phyloP scores from a whole-genome alignment of 805 yeast genomes.

The Monosporozyma servazzii region DNA sequence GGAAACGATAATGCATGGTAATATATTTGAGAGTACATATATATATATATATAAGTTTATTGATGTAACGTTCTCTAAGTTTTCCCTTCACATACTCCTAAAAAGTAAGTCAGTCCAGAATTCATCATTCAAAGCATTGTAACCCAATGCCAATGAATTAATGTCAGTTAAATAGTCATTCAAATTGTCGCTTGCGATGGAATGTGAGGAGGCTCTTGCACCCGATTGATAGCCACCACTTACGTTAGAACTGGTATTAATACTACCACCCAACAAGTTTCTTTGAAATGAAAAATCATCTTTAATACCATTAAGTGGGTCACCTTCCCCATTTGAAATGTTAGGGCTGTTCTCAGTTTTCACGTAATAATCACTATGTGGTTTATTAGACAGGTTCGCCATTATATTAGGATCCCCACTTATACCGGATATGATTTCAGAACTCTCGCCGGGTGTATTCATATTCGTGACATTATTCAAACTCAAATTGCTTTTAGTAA shows the following conservation, averaged over 20 bases:
- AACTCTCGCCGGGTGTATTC: neutral
- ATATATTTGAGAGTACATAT: neutral
- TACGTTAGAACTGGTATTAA: neutral
- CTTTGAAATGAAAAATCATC: neutral
- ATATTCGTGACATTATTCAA: neutral
- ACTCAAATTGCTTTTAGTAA: neutral
- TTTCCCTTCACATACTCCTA: conserved; percentile 10
- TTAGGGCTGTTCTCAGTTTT: neutral
- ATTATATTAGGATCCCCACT: neutral
- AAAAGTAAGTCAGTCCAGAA: conserved; percentile 51
- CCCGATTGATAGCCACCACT: neutral
- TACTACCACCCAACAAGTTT: neutral
- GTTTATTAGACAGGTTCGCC: neutral
- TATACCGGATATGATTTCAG: neutral
- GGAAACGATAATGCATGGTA: neutral
- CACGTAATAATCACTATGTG: neutral
- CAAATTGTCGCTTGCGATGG: conserved; percentile 28
- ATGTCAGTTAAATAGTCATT: conserved; percentile 27
- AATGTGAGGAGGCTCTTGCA: conserved; percentile 29
- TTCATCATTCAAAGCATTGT: conserved; percentile 54
- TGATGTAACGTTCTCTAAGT: neutral
- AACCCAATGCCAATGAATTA: conserved; percentile 38
- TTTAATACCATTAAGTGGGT: neutral
- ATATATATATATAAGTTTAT: neutral
- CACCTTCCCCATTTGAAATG: neutral